phyloP scores from a whole-genome alignment of 2,329 filamentous ascomycete species.

The Rutstroemia sp. region DNA sequence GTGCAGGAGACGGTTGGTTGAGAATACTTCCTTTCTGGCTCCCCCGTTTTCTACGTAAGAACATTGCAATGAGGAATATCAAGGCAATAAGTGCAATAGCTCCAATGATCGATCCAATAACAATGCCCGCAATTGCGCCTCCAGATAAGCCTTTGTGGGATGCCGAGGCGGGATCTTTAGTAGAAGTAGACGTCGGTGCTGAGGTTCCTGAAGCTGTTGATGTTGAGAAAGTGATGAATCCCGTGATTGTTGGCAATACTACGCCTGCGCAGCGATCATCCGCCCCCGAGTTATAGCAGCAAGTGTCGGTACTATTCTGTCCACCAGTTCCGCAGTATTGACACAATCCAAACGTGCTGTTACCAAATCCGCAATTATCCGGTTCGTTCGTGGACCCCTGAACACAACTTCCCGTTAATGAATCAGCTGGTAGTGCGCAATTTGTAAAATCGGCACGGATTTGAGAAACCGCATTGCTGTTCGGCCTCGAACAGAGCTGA shows the following conservation, averaged over 20 bases:
- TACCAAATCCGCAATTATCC: slow-evolving; percentile 76
- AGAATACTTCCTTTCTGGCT: slow-evolving; percentile 69
- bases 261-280: slow-evolving; percentile 67
- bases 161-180: slow-evolving; percentile 2
- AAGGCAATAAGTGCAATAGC: slow-evolving; percentile 61
- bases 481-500: slow-evolving; percentile 62
- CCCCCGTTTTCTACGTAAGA: slow-evolving; percentile 43
- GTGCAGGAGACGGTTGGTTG: slow-evolving; percentile 79
- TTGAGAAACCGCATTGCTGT: slow-evolving; percentile 59
- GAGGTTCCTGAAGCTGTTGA: slow-evolving; percentile 38
- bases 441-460: slow-evolving; percentile 90
- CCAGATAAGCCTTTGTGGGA: slow-evolving; percentile 53
- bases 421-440: slow-evolving; percentile 74
- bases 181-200: slow-evolving; percentile 14
- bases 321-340: slow-evolving; percentile 79
- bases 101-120: slow-evolving; percentile 71
- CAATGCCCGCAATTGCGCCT: slow-evolving; percentile 87
- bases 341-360: slow-evolving; percentile 69
- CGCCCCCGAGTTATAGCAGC: slow-evolving; percentile 79
- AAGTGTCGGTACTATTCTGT: slow-evolving; percentile 88
- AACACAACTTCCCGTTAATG: slow-evolving; percentile 72
- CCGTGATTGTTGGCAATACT: slow-evolving; percentile 67
- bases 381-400: slow-evolving; percentile 72
- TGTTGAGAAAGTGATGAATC: slow-evolving; percentile 57
- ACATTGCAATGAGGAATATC: slow-evolving; percentile 49